Evolutionary conservation across 176 grass and related monocot genomes (phyloP), one percentile per base, ranked within the genome.

Genomic region (Juncus effusus): DNA sequence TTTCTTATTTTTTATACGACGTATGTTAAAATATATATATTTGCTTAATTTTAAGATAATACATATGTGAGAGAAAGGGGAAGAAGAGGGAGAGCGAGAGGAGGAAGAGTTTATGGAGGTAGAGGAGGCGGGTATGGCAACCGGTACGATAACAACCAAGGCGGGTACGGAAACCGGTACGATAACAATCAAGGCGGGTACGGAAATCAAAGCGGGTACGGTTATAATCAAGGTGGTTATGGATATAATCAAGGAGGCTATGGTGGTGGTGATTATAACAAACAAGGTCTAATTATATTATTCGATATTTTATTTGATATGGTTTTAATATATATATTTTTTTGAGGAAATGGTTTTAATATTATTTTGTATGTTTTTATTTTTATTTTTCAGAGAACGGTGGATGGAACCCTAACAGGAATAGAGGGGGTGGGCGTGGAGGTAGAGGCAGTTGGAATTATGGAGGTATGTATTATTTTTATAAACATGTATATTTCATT

Each of bases 371-470:
- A n/a, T n/a, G n/a, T n/a, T n/a, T n/a, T n/a, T 13, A 13, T 42
- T 67, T 72, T 5, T 54, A 58, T 83, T 40, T 41, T 2, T 60
- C 73, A 93, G 89, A 88, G 62, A 93, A 93, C 74, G 89, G 89
- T 66, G 86, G 86, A 60, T 96, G 81, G 84, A 85, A 74, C 55
- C 78, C 83, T 75, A 88, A 84, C 71, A 71, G 68, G 67, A 76
- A 61, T 60, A 80, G 74, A 78, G 92, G 81, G 2, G 80, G 86
- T 55, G 70, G 83, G 0, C 77, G 70, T 8, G 86, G 81, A 54
- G 89, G 89, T 51, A 79, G 89, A 82, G 89, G 76, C 64, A 81
- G 79, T 51, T 93, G 78, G 89, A 80, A 85, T 42, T 93, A 87
- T 16, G 63, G 78, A 79, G 89, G 89, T 93, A 77, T 38, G 64